These are phyloP conservation scores for Rosa chinensis DNA, from an alignment of 306 rosid genomes.

Conservation along the genomic window DNA sequence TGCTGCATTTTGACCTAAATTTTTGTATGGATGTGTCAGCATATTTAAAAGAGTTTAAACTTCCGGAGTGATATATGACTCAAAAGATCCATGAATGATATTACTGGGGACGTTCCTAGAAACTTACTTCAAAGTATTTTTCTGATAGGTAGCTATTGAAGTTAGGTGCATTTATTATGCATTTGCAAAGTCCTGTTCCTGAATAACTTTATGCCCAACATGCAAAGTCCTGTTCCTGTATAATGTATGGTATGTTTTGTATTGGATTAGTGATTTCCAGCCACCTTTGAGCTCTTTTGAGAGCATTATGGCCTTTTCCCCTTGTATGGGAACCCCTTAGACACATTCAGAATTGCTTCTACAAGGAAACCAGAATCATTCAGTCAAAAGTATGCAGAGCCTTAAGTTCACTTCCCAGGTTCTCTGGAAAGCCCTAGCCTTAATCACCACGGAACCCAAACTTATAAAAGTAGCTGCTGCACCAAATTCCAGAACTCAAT, in stretches of 20 bases:
- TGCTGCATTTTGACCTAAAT: not conserved
- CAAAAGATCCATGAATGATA: not conserved
- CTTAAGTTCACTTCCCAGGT: not conserved
- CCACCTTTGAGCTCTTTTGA: not conserved
- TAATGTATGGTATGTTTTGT: not conserved
- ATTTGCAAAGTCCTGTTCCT: not conserved
- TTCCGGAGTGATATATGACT: not conserved
- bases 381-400: not conserved
- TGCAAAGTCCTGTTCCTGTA: not conserved
- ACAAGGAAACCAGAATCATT: not conserved
- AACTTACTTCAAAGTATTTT: not conserved
- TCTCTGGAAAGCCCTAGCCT: not conserved
- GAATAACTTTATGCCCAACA: not conserved
- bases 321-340: not conserved
- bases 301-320: not conserved
- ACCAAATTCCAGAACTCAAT: not conserved
- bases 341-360: not conserved
- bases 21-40: not conserved
- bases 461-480: not conserved
- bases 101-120: not conserved
- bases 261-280: not conserved
- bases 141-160: not conserved
- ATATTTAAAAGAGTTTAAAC: not conserved
- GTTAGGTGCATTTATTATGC: not conserved
- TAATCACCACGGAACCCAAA: not conserved